phyloP scores from a whole-genome alignment of 768 basidiomycete species.

The Hericium erinaceus region DNA sequence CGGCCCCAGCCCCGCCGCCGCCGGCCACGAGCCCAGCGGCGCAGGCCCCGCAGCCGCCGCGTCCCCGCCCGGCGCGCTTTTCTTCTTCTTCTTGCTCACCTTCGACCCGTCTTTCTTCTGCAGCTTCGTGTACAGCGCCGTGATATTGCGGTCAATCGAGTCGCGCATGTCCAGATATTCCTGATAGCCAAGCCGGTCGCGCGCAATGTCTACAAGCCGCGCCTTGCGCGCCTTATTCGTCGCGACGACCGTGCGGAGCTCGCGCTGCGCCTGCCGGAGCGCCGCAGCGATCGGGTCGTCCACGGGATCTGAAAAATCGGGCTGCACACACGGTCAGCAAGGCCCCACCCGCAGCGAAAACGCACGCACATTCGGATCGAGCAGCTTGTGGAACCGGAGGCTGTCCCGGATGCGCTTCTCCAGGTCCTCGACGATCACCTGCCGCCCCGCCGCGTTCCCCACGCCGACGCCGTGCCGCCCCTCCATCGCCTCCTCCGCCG shows the following conservation, averaged over 20 bases:
- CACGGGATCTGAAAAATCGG: conserved; percentile 66
- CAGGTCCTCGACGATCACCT: conserved; percentile 72
- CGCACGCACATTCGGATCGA: conserved; percentile 58
- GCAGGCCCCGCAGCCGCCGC: conserved; percentile 9
- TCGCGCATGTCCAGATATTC: conserved; percentile 85
- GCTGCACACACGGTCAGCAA: conserved; percentile 28
- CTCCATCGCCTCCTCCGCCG: conserved; percentile 79
- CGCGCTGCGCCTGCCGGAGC: conserved; percentile 78
- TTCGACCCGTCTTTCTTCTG: conserved; percentile 78
- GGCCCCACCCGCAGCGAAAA: neutral
- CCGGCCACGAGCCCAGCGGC: conserved; percentile 51
- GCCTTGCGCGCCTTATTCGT: conserved; percentile 78
- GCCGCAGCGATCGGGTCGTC: conserved; percentile 93
- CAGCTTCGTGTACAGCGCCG: conserved; percentile 62
- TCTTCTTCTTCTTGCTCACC: conserved; percentile 63
- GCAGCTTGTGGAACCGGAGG: conserved; percentile 65
- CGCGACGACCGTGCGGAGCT: conserved; percentile 66
- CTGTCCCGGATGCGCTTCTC: conserved; percentile 70
- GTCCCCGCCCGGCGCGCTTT: conserved; percentile 21
- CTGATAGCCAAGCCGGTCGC: conserved; percentile 82
- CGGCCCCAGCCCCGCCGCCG: conserved; percentile 58
- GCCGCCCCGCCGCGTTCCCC: conserved; percentile 67
- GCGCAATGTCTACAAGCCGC: conserved; percentile 65
- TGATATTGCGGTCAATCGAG: conserved; percentile 79
- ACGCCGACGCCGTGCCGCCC: conserved; percentile 67